phyloP scores from a whole-genome alignment of 441 rosid species.

The Pelargonium fulgidum region DNA sequence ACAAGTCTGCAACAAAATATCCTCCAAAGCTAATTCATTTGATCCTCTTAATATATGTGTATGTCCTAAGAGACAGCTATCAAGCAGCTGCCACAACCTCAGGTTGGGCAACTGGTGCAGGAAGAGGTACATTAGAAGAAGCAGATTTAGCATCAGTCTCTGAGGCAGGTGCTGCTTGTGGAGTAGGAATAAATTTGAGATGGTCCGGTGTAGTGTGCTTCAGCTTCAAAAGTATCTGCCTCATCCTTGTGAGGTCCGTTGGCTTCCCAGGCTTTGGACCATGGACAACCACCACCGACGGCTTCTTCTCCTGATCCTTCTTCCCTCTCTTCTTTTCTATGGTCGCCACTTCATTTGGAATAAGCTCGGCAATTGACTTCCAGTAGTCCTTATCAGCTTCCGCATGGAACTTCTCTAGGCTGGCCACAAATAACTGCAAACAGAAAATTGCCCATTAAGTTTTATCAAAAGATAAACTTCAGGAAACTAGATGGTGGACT shows the following conservation, averaged over 20 bases:
- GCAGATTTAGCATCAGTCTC: slow-evolving; percentile 31
- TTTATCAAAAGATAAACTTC: no score
- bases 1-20: not conserved
- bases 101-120: slow-evolving; percentile 19
- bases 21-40: not conserved
- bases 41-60: no score
- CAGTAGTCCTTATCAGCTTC: slow-evolving; percentile 78
- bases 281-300: slow-evolving; percentile 47
- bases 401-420: slow-evolving; percentile 54
- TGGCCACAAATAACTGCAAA: slow-evolving; percentile 45
- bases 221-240: slow-evolving; percentile 59
- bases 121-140: slow-evolving; percentile 4
- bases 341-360: slow-evolving; percentile 70
- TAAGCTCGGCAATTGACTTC: slow-evolving; percentile 79
- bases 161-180: slow-evolving; percentile 39
- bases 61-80: slow-evolving; percentile 15
- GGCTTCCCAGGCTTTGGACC: slow-evolving; percentile 95
- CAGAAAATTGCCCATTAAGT: no score
- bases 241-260: slow-evolving; percentile 74
- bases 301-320: slow-evolving; percentile 64
- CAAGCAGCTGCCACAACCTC: slow-evolving; percentile 48
- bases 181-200: slow-evolving; percentile 36
- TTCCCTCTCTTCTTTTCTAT: slow-evolving; percentile 63
- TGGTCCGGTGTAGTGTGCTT: slow-evolving; percentile 72
- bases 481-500: no score